Base-by-base conservation (phyloP, 345 rosid species). In the Conringia planisiliqua region DNA sequence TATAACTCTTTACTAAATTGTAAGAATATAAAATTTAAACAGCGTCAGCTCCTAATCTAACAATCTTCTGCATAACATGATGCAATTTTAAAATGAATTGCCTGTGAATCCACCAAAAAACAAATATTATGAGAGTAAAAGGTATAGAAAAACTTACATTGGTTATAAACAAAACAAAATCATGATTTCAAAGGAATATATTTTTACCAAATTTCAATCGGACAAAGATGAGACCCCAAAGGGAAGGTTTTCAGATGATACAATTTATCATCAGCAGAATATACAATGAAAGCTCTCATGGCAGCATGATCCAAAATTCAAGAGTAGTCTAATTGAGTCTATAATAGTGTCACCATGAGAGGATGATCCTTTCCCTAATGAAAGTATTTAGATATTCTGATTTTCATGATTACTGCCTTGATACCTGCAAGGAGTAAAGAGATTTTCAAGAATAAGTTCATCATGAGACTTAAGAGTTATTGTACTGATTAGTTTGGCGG, bases 211-310 rank as follows among this genome's bases (percentile, higher is more conserved):
- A 55, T 42, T 55, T 40, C 36, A 64, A 42, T 27, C 11, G 35
- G 70, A 33, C 65, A 65, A 56, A 56, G 44, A 52, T 50, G 68
- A 36, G 68, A 36, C 30, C 72, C 68, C 61, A 72, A 56, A 33
- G 47, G 33, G 18, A 55, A 44, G 32, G 14, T 33, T 65, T 35
- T 24, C 39, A 73, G 65, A 65, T 56, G 58, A 66, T 26, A 57
- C 30, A 57, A 46, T 1, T 27, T 48, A 66, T 33, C 65, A 43
- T 55, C 57, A 55, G 36, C 11, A 55, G 29, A 65, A 73, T 65
- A 44, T 74, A 73, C 66, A 35, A n/a, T 38, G 73, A 66, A 56
- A 58, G 61, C 73, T 58, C 42, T 36, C 54, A 66, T 47, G 66
- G 56, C 51, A 57, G 66, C 67, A 56, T 47, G 72, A 74, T 66